phyloP scores from a whole-genome alignment of 2,329 filamentous ascomycete species.

The Botrytis galanthina region DNA sequence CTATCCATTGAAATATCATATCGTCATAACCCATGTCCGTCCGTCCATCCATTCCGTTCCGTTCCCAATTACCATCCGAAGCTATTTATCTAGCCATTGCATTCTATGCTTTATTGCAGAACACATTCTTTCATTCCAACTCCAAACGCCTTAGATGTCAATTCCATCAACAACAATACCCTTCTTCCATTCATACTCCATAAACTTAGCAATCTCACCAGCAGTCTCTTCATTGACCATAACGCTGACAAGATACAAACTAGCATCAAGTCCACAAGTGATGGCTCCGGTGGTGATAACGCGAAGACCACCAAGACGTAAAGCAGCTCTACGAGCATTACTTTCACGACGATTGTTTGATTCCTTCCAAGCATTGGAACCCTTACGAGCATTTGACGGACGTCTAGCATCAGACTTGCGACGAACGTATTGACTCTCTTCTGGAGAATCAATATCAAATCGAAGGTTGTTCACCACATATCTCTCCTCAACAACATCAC shows the following conservation, averaged over 20 bases:
- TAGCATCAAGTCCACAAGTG: conserved; percentile 77
- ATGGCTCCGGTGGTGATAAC: conserved; percentile 80
- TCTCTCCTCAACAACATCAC: conserved; percentile 78
- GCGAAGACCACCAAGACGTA: conserved; percentile 54
- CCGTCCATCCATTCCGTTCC: conserved; percentile 6
- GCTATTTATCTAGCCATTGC: conserved; percentile 20
- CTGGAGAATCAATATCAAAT: conserved; percentile 75
- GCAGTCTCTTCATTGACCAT: conserved; percentile 76
- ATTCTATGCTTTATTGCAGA: conserved; percentile 24
- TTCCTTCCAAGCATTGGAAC: conserved; percentile 77
- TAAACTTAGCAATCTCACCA: conserved; percentile 67
- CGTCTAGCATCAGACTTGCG: conserved; percentile 67
- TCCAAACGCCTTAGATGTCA: conserved; percentile 61
- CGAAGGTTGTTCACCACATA: conserved; percentile 91
- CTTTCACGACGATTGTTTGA: conserved; percentile 75
- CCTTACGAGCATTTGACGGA: conserved; percentile 69
- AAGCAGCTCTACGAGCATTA: conserved; percentile 73
- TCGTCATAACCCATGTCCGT: conserved; percentile 10
- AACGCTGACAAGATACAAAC: conserved; percentile 80
- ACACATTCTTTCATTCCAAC: conserved; percentile 21
- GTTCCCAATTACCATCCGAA: conserved; percentile 8
- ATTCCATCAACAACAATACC: conserved; percentile 80
- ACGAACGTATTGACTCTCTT: conserved; percentile 80
- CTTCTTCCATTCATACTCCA: conserved; percentile 86
- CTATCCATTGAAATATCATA: conserved; percentile 6